These are phyloP conservation scores for Phytomonas sp. DNA, from an alignment of 208 protist genomes.

Conservation along the genomic window DNA sequence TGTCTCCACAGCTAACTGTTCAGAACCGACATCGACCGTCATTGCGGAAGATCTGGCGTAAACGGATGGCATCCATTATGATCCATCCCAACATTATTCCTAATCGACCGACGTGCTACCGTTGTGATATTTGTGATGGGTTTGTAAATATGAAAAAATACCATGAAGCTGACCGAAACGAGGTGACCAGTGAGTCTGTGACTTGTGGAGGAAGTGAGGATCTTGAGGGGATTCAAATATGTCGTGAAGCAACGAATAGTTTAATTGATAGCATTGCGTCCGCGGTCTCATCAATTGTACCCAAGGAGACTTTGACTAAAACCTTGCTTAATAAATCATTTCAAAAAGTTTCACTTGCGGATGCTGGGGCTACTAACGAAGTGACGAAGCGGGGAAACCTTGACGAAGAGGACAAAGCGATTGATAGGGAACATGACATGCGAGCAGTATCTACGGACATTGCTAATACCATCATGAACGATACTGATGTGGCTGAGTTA, in stretches of 20 bases:
- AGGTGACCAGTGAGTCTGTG: neutral
- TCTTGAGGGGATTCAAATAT: neutral
- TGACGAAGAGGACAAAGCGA: neutral
- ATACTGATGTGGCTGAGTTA: conserved; percentile 43
- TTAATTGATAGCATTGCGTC: neutral
- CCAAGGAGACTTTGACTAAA: neutral
- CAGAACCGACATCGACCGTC: neutral
- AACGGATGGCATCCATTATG: neutral
- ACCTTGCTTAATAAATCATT: neutral
- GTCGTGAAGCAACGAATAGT: neutral
- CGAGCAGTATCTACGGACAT: conserved; percentile 39
- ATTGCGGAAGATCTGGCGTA: conserved; percentile 8
- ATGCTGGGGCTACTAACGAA: neutral
- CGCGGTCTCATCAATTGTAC: neutral
- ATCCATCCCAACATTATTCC: conserved; percentile 19
- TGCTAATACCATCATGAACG: conserved; percentile 51
- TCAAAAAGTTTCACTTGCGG: neutral
- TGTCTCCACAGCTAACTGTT: neutral
- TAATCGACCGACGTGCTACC: conserved; percentile 31
- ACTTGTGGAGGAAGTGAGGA: neutral
- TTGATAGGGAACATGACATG: conserved; percentile 14
- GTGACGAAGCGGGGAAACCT: neutral
- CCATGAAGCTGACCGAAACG: neutral
- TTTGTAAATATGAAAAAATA: conserved; percentile 11
- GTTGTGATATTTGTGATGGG: conserved; percentile 53